phyloP scores from a whole-genome alignment of 371 early-diverging fungal species.

The Capillidium rhysosporum region DNA sequence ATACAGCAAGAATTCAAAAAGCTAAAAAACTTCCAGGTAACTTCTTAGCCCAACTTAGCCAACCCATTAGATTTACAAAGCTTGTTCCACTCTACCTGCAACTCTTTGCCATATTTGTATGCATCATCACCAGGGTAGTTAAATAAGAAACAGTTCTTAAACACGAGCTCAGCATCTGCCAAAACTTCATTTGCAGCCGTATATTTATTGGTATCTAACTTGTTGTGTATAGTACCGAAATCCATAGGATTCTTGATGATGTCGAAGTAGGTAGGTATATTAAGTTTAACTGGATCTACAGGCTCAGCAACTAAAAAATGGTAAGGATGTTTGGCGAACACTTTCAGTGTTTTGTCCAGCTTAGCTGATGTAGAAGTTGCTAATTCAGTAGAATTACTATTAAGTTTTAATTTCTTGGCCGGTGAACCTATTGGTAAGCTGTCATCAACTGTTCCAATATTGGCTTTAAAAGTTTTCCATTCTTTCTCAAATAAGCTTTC shows the following conservation, averaged over 20 bases:
- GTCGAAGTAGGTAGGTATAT: slow-evolving; percentile 30
- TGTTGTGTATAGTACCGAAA: slow-evolving; percentile 23
- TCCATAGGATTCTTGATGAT: slow-evolving; percentile 38
- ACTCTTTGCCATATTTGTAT: slow-evolving; percentile 36
- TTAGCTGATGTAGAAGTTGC: not conserved
- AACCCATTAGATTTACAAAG: not conserved
- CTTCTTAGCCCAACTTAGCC: too few relatives aligned
- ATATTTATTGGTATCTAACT: slow-evolving; percentile 20
- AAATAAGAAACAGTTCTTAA: slow-evolving; percentile 80
- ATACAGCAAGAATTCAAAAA: too few relatives aligned
- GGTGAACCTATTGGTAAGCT: not conserved
- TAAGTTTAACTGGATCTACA: slow-evolving; percentile 22
- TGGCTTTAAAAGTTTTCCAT: not conserved
- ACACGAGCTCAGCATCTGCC: slow-evolving; percentile 37
- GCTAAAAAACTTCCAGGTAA: too few relatives aligned
- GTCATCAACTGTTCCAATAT: not conserved
- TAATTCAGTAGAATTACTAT: not conserved
- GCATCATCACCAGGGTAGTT: slow-evolving; percentile 67
- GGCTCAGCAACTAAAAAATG: slow-evolving; percentile 15
- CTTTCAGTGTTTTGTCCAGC: not conserved
- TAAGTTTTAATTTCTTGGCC: not conserved
- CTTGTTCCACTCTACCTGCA: slow-evolving; percentile 9
- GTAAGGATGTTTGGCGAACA: not conserved
- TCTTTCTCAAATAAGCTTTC: not conserved
- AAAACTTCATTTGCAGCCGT: slow-evolving; percentile 22